These are phyloP conservation scores for Phytophthora gonapodyides DNA, from an alignment of 352 stramenopile genomes.

Conservation along the genomic window DNA sequence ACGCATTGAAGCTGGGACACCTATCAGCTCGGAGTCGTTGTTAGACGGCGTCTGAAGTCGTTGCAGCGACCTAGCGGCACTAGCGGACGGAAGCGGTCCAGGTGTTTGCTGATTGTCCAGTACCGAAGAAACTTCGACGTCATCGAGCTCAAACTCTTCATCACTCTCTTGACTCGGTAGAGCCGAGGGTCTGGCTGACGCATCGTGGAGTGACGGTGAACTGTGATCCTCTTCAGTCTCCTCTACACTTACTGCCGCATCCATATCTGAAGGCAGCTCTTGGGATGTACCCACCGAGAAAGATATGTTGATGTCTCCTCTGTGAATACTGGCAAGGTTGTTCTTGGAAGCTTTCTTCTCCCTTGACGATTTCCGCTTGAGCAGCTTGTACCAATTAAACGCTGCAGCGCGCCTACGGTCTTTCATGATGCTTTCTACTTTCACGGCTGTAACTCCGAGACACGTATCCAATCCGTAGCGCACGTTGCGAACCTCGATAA, in stretches of 20 bases:
- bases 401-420: slow-evolving; percentile 72
- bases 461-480: slow-evolving; percentile 86
- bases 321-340: slow-evolving; percentile 62
- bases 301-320: slow-evolving; percentile 74
- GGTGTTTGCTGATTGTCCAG: slow-evolving; percentile 37
- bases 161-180: slow-evolving; percentile 37
- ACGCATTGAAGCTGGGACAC: slow-evolving; percentile 45
- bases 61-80: slow-evolving; percentile 64
- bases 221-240: slow-evolving; percentile 35
- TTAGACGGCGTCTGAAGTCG: slow-evolving; percentile 66
- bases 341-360: slow-evolving; percentile 50
- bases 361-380: slow-evolving; percentile 78
- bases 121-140: slow-evolving; percentile 46
- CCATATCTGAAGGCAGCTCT: slow-evolving; percentile 69
- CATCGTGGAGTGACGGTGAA: slow-evolving; percentile 33
- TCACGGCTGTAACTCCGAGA: slow-evolving; percentile 82
- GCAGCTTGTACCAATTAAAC: slow-evolving; percentile 89
- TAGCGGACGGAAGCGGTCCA: slow-evolving; percentile 55
- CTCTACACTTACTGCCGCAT: slow-evolving; percentile 40
- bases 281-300: slow-evolving; percentile 88
- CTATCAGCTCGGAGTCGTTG: slow-evolving; percentile 39
- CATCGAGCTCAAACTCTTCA: slow-evolving; percentile 48
- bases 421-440: slow-evolving; percentile 80
- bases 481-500: slow-evolving; percentile 88
- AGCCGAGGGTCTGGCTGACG: slow-evolving; percentile 27